These are phyloP conservation scores for Dactylorhiza incarnata DNA, from an alignment of 106 monocot genomes.

Conservation along the genomic window DNA sequence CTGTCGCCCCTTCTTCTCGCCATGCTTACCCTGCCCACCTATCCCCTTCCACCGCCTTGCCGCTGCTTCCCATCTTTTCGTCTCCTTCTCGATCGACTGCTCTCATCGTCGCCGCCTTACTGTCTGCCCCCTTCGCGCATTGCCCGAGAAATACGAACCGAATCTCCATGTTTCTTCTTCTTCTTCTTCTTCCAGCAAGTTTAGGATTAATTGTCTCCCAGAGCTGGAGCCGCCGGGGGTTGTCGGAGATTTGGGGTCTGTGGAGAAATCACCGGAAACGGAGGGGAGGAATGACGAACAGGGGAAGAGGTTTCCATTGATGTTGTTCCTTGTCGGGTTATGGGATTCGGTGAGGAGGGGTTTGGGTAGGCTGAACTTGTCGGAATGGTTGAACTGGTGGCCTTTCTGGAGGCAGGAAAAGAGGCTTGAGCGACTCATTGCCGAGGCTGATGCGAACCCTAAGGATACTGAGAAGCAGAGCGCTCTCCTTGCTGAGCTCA, in stretches of 20 bases:
- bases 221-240: not conserved
- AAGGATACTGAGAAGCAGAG: slow-evolving; percentile 67
- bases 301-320: slow-evolving; percentile 17
- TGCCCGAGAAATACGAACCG: slow-evolving; percentile 6
- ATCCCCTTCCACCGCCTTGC: not conserved
- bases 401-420: slow-evolving; percentile 70
- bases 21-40: not conserved
- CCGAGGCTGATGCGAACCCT: slow-evolving; percentile 81
- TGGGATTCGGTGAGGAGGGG: slow-evolving; percentile 33
- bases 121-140: slow-evolving; percentile 9
- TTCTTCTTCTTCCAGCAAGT: not conserved
- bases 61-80: not conserved
- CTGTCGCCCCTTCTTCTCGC: slow-evolving; percentile 27
- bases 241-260: slow-evolving; percentile 3
- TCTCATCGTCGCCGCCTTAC: slow-evolving; percentile 9
- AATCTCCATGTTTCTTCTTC: not conserved
- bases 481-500: slow-evolving; percentile 77
- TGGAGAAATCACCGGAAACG: not conserved
- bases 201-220: slow-evolving; percentile 9
- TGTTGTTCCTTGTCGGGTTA: slow-evolving; percentile 33
- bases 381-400: slow-evolving; percentile 68
- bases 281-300: slow-evolving; percentile 3
- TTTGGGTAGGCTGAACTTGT: slow-evolving; percentile 29
- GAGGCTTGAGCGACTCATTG: slow-evolving; percentile 63
- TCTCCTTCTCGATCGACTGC: not conserved